Evolutionary conservation across 345 rosid species (phyloP).

Genomic region (Populus nigra): DNA sequence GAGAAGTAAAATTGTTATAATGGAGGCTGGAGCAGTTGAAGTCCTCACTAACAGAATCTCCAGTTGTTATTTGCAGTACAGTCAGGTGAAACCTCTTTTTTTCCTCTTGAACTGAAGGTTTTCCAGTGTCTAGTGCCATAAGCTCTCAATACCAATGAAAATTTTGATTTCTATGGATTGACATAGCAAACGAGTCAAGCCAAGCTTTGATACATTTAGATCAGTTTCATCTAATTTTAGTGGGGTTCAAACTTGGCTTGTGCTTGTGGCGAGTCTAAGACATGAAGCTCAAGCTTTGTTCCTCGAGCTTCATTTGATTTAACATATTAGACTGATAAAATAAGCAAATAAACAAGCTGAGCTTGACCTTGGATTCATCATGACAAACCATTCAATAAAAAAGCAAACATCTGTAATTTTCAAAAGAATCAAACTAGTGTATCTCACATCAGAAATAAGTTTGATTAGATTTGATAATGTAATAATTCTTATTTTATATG

Average conservation of each 20-base stretch:
- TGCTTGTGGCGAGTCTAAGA: not conserved
- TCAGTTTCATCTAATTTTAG: not conserved
- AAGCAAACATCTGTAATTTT: not conserved
- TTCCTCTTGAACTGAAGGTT: not conserved
- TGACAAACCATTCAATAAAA: not conserved
- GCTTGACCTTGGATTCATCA: not conserved
- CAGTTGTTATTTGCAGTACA: conserved; percentile 49
- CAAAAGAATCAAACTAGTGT: not conserved
- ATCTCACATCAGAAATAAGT: not conserved
- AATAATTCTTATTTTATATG: not conserved
- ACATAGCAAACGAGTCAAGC: not conserved
- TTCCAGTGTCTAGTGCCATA: not conserved
- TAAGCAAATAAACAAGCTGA: not conserved
- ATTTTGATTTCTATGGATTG: not conserved
- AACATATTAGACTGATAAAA: not conserved
- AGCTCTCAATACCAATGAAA: not conserved
- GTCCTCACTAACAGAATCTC: conserved; percentile 77
- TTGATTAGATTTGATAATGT: not conserved
- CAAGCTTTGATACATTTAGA: not conserved
- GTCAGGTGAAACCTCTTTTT: conserved; percentile 55
- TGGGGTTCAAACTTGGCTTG: not conserved
- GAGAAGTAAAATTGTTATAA: conserved; percentile 64
- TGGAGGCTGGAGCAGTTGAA: conserved; percentile 95
- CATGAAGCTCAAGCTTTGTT: not conserved
- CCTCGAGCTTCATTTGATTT: not conserved